Evolutionary conservation across 2,329 filamentous ascomycete species (phyloP).

Genomic region (Xylaria hypoxylon): DNA sequence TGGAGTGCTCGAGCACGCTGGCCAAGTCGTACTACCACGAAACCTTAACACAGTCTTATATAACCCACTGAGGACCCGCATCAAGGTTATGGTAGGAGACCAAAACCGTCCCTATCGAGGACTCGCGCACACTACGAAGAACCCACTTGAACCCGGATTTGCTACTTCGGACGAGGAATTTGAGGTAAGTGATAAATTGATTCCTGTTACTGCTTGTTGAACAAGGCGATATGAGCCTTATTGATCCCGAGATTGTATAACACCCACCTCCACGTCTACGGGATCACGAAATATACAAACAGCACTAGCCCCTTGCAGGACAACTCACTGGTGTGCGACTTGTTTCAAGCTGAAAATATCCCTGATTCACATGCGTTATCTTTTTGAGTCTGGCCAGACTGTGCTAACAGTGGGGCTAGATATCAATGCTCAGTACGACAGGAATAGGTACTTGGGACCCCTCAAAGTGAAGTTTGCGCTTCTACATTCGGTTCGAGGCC

Average conservation of each 20-base stretch:
- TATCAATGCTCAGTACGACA: conserved; percentile 40
- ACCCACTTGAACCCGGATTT: conserved; percentile 15
- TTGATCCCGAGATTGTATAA: neutral
- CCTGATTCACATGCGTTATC: conserved; percentile 36
- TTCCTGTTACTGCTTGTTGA: neutral
- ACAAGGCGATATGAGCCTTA: neutral
- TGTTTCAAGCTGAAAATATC: conserved; percentile 39
- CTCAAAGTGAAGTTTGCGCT: conserved; percentile 39
- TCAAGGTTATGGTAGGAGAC: conserved; percentile 5
- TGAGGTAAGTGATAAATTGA: conserved; percentile 25
- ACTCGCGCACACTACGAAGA: conserved; percentile 21
- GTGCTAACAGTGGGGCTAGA: conserved; percentile 45
- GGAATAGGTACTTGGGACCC: conserved; percentile 37
- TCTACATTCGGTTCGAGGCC: neutral
- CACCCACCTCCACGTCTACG: neutral
- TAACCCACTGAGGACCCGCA: conserved; percentile 17
- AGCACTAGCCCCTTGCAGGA: conserved; percentile 22
- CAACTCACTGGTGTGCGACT: conserved; percentile 29
- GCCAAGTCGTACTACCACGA: conserved; percentile 15
- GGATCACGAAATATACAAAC: conserved; percentile 12
- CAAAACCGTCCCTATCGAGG: conserved; percentile 10
- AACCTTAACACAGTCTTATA: conserved; percentile 7
- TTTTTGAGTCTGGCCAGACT: conserved; percentile 35
- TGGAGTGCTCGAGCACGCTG: conserved; percentile 21
- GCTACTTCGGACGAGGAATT: neutral